Evolutionary conservation across 2,329 filamentous ascomycete genomes (phyloP), one percentile per base, ranked within the genome.

Genomic region (Apiospora saccharicola): DNA sequence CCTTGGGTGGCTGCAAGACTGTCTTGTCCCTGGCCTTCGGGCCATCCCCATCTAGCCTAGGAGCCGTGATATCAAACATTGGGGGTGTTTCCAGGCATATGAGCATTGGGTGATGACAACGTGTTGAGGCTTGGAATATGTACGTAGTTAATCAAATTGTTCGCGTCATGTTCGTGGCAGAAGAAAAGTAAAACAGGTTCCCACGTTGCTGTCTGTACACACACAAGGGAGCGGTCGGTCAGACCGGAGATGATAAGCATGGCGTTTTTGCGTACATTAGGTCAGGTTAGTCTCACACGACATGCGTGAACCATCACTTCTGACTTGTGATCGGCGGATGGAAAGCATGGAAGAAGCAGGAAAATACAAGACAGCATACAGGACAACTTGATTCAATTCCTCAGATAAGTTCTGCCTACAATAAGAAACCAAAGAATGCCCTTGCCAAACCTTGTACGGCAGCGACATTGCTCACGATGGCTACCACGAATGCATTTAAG

Each of bases 191-290:
- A 64, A 64, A 64, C 34, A 24, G 22, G 8, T 41, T 64, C 19
- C 57, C 57, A 41, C 53, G 53, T 61, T 61, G 7, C 8, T 61
- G 53, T 37, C 8, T 61, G 53, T 37, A 61, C 53, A n/a, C 26
- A 30, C 57, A n/a, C 57, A 64, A 41, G 57, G 57, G 22, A 64
- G n/a, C 57, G 30, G 41, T 41, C 34, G 57, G 57, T n/a, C 22
- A 64, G 34, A 22, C 57, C 34, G 57, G 57, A 41, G 57, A 41
- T 64, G 57, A 41, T 64, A 22, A 41, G 30, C 30, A 64, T 64
- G 57, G 57, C 57, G 57, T 64, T 64, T 64, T 24, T 41, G 19
- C 22, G 57, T 64, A 64, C 57, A n/a, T 41, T 64, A 64, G 30
- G 57, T 24, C 57, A 64, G 57, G 57, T 7, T 41, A n/a, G 34